Conservation (phyloP, 2,329 filamentous ascomycete genomes). For the Alternaria arbusti region DNA sequence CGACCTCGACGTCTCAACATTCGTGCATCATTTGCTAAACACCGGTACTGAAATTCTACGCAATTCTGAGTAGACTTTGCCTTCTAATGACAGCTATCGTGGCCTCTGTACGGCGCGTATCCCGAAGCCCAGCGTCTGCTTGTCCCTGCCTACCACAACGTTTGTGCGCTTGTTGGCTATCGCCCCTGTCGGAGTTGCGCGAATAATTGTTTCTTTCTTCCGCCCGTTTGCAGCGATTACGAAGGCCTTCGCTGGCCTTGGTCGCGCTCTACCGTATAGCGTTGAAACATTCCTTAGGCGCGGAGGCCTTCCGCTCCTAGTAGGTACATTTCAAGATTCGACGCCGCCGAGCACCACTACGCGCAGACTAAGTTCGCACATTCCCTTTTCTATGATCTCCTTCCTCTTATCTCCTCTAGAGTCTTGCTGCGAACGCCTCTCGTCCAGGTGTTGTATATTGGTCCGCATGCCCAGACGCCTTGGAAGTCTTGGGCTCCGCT, state of each 20-base stretch:
- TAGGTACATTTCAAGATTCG: background rate
- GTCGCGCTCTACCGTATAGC: background rate
- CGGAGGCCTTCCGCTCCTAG: background rate
- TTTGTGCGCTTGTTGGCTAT: background rate
- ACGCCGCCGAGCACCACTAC: slow-evolving; percentile 5
- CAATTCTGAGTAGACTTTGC: background rate
- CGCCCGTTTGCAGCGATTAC: background rate
- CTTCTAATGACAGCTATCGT: background rate
- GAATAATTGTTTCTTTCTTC: background rate
- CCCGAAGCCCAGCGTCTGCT: background rate
- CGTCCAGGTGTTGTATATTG: background rate
- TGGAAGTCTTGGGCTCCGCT: background rate
- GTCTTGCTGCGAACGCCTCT: background rate
- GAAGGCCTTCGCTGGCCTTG: background rate
- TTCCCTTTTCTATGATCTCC: background rate
- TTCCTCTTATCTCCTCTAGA: slow-evolving; percentile 5
- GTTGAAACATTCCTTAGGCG: background rate
- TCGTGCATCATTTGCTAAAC: background rate
- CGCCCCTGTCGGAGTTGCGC: background rate
- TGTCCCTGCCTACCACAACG: background rate
- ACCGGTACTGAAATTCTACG: background rate
- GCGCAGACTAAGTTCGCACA: slow-evolving; percentile 1
- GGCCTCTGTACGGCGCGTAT: background rate
- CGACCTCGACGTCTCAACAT: background rate
- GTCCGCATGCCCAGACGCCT: slow-evolving; percentile 1